Evolutionary conservation across 192 early-diverging fungal genomes (phyloP), one percentile per base, ranked within the genome.

Genomic region (Rhizoclosmatium globosum): DNA sequence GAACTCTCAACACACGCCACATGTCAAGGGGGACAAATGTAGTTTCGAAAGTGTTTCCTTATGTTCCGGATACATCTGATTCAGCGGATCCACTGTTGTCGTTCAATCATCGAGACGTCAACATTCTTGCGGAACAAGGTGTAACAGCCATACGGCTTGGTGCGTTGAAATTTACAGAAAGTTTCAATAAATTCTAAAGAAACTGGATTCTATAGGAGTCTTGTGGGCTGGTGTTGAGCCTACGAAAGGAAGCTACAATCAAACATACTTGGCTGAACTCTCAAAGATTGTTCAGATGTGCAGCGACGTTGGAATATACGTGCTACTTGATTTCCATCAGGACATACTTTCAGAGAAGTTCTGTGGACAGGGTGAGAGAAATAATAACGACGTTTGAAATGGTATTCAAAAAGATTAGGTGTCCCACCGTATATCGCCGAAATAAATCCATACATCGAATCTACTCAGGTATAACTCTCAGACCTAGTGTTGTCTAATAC

Each of bases 181-280:
- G 31, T 79, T 41, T 76, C 47, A 3, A 79, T 80, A 31, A 31
- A 31, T 31, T 31, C 31, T 31, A 31, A 31, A 31, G 0, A 31
- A 31, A 31, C 31, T 31, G 31, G 31, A 31, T 31, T 79, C 15
- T 79, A 84, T 69, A 74, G 72, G 74, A 3, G 48, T 76, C 23
- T 46, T 79, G 61, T 92, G 91, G 91, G 85, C 90, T 9, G 91
- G 90, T 53, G 89, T 86, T 15, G 91, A 92, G 62, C 91, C 91
- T 31, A 82, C 81, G 4, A 81, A 86, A 2, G 90, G 88, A 7
- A 76, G 86, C 59, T 91, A 89, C 81, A 87, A 89, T 66, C 74
- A 85, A 39, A 88, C 84, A 0, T 92, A 89, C 61, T 68, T 92
- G 6, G 82, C 86, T 21, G 81, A 88, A 47, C 87, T 90, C 57